Evolutionary conservation across 2,329 filamentous ascomycete genomes (phyloP), one percentile per base, ranked within the genome.

Genomic region (Rachicladosporium sp.): DNA sequence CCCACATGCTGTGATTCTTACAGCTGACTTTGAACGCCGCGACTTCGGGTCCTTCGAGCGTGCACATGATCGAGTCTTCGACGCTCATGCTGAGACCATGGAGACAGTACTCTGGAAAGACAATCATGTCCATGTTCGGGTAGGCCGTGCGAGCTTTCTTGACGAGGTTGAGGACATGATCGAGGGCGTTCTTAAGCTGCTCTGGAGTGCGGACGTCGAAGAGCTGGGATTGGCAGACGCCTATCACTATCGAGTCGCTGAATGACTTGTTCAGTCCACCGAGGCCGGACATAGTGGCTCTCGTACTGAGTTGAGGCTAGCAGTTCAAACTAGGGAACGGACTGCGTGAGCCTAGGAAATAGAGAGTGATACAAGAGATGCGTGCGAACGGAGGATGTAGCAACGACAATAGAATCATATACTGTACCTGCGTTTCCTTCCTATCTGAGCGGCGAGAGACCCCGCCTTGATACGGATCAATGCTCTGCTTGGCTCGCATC

Each of bases 61-160:
- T 50, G 43, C 51, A 56, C 49, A 55, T 52, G 33, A 56, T 50
- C n/a, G 39, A 30, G n/a, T 45, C 37, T 31, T 52, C 46, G 21
- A 41, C 55, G 23, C 43, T 43, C 53, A 55, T 55, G 35, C 41
- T 48, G 27, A 55, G 46, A 23, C 53, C 53, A 34, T 55, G 54
- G 21, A 55, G 50, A 35, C 50, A 49, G 43, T 55, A 55, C 38
- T 55, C 52, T 4, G 51, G 53, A 30, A 55, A 55, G 35, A 56
- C 44, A 10, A 55, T 48, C 30, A 55, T 35, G 42, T 55, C 50
- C 42, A 50, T 53, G 5, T 45, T 23, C 3, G 50, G 41, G 35
- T 55, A 52, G 36, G 31, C 41, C 11, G 35, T 36, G 33, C 49
- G 49, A 10, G 44, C 43, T 42, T 48, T 48, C 9, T 29, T 10